phyloP scores from a whole-genome alignment of 768 basidiomycete species.

The Mycena albidolilacea region DNA sequence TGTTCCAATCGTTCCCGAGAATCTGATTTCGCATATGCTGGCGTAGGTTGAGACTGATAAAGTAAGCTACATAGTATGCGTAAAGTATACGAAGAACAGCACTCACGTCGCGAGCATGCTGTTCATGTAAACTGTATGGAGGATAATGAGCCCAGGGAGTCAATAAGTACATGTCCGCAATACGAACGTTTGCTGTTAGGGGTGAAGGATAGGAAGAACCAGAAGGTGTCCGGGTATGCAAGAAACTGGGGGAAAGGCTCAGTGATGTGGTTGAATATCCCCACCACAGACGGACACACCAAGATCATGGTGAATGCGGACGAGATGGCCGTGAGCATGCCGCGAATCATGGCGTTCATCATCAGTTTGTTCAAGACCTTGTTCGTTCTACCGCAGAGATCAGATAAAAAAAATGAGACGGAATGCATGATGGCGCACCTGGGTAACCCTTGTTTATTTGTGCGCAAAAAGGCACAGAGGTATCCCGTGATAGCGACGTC shows the following conservation, averaged over 20 bases:
- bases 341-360: constrained; percentile 28
- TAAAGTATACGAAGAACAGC: neutral
- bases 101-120: constrained; percentile 38
- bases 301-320: constrained; percentile 25
- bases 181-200: constrained; percentile 31
- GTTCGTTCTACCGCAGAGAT: constrained; percentile 7
- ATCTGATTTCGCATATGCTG: constrained; percentile 18
- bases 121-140: constrained; percentile 34
- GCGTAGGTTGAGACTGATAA: constrained; percentile 31
- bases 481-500: constrained; percentile 31
- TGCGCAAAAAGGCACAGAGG: constrained; percentile 32
- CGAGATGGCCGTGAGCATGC: constrained; percentile 27
- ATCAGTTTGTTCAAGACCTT: constrained; percentile 28
- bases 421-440: neutral
- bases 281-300: neutral
- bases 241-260: constrained; percentile 18
- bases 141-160: too few species aligned
- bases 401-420: neutral
- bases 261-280: neutral
- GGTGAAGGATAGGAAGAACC: constrained; percentile 39
- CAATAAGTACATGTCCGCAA: neutral
- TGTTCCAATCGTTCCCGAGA: neutral
- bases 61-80: neutral
- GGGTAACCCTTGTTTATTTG: constrained; percentile 1
- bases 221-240: constrained; percentile 30